Evolutionary conservation across 345 rosid genomes (phyloP).

Genomic region (Aquilaria malaccensis): DNA sequence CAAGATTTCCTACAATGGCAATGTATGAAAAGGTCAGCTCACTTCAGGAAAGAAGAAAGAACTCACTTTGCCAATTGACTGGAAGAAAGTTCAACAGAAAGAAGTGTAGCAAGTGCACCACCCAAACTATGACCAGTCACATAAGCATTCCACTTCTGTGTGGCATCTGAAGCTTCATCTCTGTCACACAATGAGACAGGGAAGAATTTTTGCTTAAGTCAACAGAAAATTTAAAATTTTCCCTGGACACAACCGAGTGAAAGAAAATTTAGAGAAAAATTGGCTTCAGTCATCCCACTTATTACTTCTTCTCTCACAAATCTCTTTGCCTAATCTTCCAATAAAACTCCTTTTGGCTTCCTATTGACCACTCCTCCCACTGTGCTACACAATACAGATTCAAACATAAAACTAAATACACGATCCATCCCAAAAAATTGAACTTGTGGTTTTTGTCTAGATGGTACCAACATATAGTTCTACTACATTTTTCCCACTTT

Average conservation of each 20-base stretch:
- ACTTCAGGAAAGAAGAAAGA: conserved; percentile 1
- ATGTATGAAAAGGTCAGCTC: not conserved
- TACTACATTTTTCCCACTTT: too few species aligned
- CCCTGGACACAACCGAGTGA: not conserved
- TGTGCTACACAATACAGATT: too few species aligned
- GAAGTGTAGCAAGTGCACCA: conserved; percentile 92
- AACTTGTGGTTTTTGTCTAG: too few species aligned
- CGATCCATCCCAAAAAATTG: too few species aligned
- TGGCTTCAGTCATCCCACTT: too few species aligned
- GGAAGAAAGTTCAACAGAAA: conserved; percentile 87
- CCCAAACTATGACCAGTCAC: conserved; percentile 98
- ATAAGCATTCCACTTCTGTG: conserved; percentile 71
- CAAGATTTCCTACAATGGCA: not conserved
- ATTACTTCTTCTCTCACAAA: too few species aligned
- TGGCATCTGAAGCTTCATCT: conserved; percentile 41
- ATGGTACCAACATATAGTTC: too few species aligned
- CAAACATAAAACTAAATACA: too few species aligned
- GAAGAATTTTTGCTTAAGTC: not conserved
- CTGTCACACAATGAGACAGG: conserved; percentile 27
- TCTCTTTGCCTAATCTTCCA: too few species aligned
- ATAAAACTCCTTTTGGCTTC: too few species aligned
- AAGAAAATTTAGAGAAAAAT: too few species aligned
- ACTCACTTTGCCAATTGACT: conserved; percentile 80
- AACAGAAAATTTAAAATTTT: not conserved
- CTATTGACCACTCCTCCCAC: too few species aligned